Evolutionary conservation across 2,329 filamentous ascomycete genomes (phyloP).

Genomic region (Orbilia brochopaga): DNA sequence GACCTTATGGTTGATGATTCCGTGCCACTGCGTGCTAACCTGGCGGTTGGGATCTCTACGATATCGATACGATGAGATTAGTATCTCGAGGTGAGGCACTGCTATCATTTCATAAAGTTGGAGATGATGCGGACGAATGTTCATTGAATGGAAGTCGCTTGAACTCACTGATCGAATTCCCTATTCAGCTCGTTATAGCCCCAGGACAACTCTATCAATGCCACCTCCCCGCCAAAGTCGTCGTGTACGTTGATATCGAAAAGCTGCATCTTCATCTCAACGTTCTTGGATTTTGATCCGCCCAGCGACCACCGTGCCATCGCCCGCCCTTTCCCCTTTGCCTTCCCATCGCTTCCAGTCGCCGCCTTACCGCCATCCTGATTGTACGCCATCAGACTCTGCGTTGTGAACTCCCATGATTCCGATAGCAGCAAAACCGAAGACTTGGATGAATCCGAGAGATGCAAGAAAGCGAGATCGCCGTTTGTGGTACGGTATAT

Average conservation of each 20-base stretch:
- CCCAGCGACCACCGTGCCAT: background rate
- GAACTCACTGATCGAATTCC: background rate
- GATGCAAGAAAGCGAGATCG: slow-evolving; percentile 26
- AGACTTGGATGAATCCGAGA: slow-evolving; percentile 22
- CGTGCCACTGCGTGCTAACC: slow-evolving; percentile 12
- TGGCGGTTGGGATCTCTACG: background rate
- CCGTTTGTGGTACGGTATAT: slow-evolving; percentile 19
- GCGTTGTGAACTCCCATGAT: slow-evolving; percentile 23
- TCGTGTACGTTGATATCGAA: slow-evolving; percentile 32
- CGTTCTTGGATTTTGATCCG: background rate
- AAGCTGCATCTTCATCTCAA: background rate
- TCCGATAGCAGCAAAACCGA: slow-evolving; percentile 21
- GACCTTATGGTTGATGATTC: slow-evolving; percentile 8
- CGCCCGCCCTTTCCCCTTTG: background rate
- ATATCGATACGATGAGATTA: background rate
- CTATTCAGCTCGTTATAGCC: background rate
- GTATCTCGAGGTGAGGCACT: too few relatives aligned
- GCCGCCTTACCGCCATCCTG: background rate
- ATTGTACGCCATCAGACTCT: slow-evolving; percentile 21
- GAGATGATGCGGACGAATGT: background rate
- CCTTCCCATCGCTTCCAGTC: background rate
- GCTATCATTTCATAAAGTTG: too few relatives aligned
- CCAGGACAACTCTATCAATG: slow-evolving; percentile 23
- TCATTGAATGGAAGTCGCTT: background rate
- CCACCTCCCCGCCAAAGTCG: slow-evolving; percentile 33